These are phyloP conservation scores for Buddleja alternifolia DNA, from an alignment of 257 asterid genomes.

Conservation along the genomic window DNA sequence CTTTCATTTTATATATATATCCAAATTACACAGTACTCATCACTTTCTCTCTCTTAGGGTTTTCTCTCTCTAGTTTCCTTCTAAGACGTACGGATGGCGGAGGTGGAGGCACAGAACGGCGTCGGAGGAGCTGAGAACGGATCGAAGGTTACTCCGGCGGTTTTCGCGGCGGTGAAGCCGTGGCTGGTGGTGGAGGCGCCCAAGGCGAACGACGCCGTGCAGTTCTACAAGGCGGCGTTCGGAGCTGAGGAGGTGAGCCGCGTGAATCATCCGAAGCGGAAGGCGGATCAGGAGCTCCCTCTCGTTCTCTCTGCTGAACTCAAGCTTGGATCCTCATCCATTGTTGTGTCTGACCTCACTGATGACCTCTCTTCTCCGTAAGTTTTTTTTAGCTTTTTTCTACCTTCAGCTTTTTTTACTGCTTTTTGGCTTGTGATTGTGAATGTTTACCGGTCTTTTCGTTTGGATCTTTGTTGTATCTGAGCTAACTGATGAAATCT, in stretches of 20 bases:
- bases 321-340: constrained; percentile 56
- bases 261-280: constrained; percentile 65
- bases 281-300: constrained; percentile 88
- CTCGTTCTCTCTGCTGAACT: constrained; percentile 67
- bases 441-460: too few relatives aligned
- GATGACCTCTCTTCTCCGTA: constrained; percentile 58
- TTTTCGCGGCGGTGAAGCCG: constrained; percentile 59
- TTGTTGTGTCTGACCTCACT: constrained; percentile 71
- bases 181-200: constrained; percentile 70
- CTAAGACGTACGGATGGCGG: constrained; percentile 50
- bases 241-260: constrained; percentile 91
- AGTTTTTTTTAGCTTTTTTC: too few relatives aligned
- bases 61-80: background rate
- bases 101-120: constrained; percentile 50
- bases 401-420: too few relatives aligned
- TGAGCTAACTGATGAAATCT: too few relatives aligned
- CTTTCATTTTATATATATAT: too few relatives aligned
- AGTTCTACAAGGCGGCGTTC: constrained; percentile 81
- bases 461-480: too few relatives aligned
- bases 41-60: constrained; percentile 8
- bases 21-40: too few relatives aligned
- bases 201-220: constrained; percentile 72
- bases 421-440: background rate
- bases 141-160: constrained; percentile 38
- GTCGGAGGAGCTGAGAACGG: constrained; percentile 37